These are phyloP conservation scores for Talinum fruticosum DNA, from an alignment of 148 eudicot genomes.

Conservation along the genomic window DNA sequence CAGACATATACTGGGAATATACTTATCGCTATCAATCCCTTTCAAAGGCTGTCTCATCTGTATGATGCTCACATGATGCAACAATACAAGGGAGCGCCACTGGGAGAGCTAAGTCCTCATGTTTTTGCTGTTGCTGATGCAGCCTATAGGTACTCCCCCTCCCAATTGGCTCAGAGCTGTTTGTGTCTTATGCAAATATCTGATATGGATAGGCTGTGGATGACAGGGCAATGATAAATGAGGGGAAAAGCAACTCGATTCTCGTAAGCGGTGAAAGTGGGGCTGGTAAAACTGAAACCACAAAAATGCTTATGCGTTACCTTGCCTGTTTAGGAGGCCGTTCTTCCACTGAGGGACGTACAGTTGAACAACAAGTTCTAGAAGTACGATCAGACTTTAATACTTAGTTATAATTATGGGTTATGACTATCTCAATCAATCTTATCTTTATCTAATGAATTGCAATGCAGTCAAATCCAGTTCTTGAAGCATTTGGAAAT, in stretches of 20 bases:
- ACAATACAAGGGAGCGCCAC: conserved; percentile 93
- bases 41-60: conserved; percentile 90
- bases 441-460: conserved; percentile 13
- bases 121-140: conserved; percentile 98
- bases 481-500: conserved; percentile 99
- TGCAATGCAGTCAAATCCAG: conserved; percentile 94
- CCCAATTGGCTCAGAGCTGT: neutral
- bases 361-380: conserved; percentile 98
- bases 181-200: neutral
- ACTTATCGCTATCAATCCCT: conserved; percentile 95
- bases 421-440: neutral
- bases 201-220: conserved; percentile 19
- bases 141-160: conserved; percentile 67
- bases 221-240: conserved; percentile 85
- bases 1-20: conserved; percentile 99
- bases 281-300: conserved; percentile 98
- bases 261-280: conserved; percentile 97
- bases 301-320: conserved; percentile 97
- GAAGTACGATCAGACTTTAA: conserved; percentile 52
- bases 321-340: conserved; percentile 95
- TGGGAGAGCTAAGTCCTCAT: conserved; percentile 95
- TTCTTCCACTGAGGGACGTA: conserved; percentile 89
- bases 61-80: conserved; percentile 96
- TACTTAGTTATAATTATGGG: neutral
- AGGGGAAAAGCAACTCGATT: conserved; percentile 89